A percentile compares a stretch with the other conserved stretches of the same genome.
Evolutionary conservation across 2,329 filamentous ascomycete genomes (phyloP).

Genomic region (Diaporthe humulicola): DNA sequence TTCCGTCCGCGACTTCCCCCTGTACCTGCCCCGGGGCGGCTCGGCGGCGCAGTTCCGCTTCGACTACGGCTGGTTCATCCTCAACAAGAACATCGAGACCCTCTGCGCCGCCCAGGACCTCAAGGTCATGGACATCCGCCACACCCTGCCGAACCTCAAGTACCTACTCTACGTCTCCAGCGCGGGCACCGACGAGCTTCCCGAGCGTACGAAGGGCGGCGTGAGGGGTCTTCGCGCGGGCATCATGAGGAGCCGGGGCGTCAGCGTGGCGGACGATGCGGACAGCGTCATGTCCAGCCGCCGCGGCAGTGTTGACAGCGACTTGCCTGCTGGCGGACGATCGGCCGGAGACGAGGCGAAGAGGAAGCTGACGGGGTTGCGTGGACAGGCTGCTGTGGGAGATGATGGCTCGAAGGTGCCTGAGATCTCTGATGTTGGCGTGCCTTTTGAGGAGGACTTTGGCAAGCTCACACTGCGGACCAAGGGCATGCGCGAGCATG

Average conservation of each 20-base stretch:
- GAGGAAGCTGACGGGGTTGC: constrained; percentile 50
- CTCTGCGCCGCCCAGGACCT: constrained; percentile 76
- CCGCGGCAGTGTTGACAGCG: constrained; percentile 60
- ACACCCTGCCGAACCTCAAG: constrained; percentile 93
- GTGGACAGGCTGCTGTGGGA: constrained; percentile 16
- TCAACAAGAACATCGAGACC: constrained; percentile 93
- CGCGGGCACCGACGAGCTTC: constrained; percentile 76
- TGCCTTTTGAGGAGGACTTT: constrained; percentile 62
- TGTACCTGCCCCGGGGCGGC: constrained; percentile 75
- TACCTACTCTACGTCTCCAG: constrained; percentile 92
- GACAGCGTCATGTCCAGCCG: constrained; percentile 56
- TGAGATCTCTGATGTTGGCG: constrained; percentile 43
- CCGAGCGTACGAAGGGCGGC: constrained; percentile 72
- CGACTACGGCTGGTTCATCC: constrained; percentile 95
- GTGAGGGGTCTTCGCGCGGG: constrained; percentile 70
- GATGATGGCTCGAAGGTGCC: constrained; percentile 35
- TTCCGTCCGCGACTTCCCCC: constrained; percentile 80
- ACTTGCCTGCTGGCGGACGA: constrained; percentile 41
- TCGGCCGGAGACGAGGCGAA: constrained; percentile 54
- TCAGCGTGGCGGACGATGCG: constrained; percentile 52
- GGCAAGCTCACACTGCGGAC: constrained; percentile 66
- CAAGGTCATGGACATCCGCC: constrained; percentile 87
- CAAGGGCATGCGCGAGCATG: constrained; percentile 67
- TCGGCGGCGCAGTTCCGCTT: constrained; percentile 87
- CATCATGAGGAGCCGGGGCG: constrained; percentile 54